Base-by-base conservation (phyloP, 2,329 filamentous ascomycete species). In the Penicillium sp. region DNA sequence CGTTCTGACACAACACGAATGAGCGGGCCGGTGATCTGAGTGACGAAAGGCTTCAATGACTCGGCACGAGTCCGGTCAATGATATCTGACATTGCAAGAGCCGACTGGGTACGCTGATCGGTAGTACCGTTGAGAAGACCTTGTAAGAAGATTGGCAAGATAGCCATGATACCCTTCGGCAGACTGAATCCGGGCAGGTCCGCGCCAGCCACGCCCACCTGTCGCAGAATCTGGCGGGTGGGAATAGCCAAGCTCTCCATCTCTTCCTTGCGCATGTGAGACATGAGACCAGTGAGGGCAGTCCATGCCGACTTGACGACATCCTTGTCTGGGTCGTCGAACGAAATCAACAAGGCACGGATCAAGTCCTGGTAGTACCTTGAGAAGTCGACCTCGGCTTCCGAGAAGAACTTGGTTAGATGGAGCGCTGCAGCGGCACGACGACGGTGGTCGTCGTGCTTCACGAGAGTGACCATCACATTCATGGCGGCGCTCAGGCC, bases 1-100 rank as follows among this genome's bases (percentile, higher is more conserved):
- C 93, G 87, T 75, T 99, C 94, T 6, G 94, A 97, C 19, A 99
- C 93, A 23, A 97, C 93, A 83, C 94, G 90, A 75, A 99, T 99
- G 53, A 99, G 85, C 23, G 96, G 94, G 72, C 94, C 94, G 6
- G 96, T 97, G 67, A 99, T 97, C 71, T 97, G 93, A 31, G 93
- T 97, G 59, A 99, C 94, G 69, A 96, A 97, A 8, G 93, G 91
- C 76, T 94, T 96, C 61, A 99, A 81, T 21, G 93, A 88, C 58
- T 92, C 88, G 65, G 91, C 86, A 74, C 88, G 93, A 27, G 94
- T 96, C 57, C 94, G 87, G 77, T 97, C 94, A 63, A 97, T 89
- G 65, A 99, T 90, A 72, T 99, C 96, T 2, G 93, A 96, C 66
- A 99, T 96, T 56, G 91, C 94, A 61, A 97, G 82, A 45, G 96